Evolutionary conservation across 345 rosid species (phyloP).

Genomic region (Hirschfeldia incana): DNA sequence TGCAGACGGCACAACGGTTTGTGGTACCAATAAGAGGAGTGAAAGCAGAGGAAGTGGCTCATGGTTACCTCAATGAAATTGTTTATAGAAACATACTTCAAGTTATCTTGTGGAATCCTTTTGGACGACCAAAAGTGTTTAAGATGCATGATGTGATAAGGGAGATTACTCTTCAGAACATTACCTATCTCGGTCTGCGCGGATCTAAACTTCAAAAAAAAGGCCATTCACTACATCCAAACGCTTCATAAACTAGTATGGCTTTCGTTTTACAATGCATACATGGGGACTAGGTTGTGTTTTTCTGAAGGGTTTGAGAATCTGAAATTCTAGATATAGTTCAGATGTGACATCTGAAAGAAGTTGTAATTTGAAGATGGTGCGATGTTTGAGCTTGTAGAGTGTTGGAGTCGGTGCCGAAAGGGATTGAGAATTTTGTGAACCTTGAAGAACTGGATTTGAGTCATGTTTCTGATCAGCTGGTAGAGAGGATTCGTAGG

Average conservation of each 20-base stretch:
- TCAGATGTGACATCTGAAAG: constrained; percentile 8
- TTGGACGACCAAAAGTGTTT: constrained; percentile 34
- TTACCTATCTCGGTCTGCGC: constrained; percentile 18
- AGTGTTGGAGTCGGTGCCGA: constrained; percentile 20
- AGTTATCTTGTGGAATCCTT: constrained; percentile 35
- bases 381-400: constrained; percentile 29
- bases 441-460: constrained; percentile 30
- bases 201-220: constrained; percentile 35
- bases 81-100: constrained; percentile 44
- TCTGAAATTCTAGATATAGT: constrained; percentile 23
- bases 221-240: constrained; percentile 22
- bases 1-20: constrained; percentile 46
- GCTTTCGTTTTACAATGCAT: constrained; percentile 35
- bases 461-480: constrained; percentile 28
- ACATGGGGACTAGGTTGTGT: constrained; percentile 8
- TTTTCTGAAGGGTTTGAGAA: constrained; percentile 34
- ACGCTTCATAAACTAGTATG: constrained; percentile 40
- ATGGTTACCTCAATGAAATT: constrained; percentile 41
- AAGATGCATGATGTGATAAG: constrained; percentile 49
- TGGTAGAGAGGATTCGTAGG: constrained; percentile 27
- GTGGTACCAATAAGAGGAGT: constrained; percentile 28
- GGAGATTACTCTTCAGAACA: constrained; percentile 41
- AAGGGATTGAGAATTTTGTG: constrained; percentile 27
- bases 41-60: constrained; percentile 41
- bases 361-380: constrained; percentile 27